Percentiles rank a stretch among this genome's conserved stretches.
phyloP scores from a whole-genome alignment of 495 filamentous ascomycete genomes.

The Penicillium cataractarum region DNA sequence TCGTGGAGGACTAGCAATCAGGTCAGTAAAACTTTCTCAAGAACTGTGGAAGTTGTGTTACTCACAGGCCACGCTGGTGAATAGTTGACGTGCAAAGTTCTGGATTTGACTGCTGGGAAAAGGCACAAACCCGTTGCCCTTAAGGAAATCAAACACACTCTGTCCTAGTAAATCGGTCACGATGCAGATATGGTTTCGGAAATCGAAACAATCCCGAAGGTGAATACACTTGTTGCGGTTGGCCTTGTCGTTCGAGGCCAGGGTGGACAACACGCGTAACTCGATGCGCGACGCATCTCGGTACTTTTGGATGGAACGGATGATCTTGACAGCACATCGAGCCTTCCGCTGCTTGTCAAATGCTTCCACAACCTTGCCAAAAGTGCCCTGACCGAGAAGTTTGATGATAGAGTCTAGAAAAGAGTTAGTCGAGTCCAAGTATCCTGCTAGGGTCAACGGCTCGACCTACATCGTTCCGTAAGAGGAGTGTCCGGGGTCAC shows the following conservation, averaged over 20 bases:
- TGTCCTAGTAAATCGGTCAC: slow-evolving; percentile 95
- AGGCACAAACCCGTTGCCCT: slow-evolving; percentile 90
- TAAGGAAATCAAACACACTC: slow-evolving; percentile 98
- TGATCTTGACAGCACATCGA: slow-evolving; percentile 94
- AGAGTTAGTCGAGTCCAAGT: not conserved
- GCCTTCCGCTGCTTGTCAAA: slow-evolving; percentile 73
- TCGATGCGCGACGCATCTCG: slow-evolving; percentile 97
- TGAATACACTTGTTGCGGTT: slow-evolving; percentile 98
- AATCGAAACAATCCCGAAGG: slow-evolving; percentile 96
- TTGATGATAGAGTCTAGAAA: slow-evolving; percentile 77
- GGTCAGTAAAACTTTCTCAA: slow-evolving; percentile 11
- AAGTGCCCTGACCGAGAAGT: slow-evolving; percentile 93
- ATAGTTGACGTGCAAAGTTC: slow-evolving; percentile 89
- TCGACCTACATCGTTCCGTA: slow-evolving; percentile 82
- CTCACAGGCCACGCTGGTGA: slow-evolving; percentile 98
- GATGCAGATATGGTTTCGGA: slow-evolving; percentile 96
- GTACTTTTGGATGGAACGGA: slow-evolving; percentile 97
- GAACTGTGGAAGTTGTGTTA: slow-evolving; percentile 18
- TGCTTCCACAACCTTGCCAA: slow-evolving; percentile 96
- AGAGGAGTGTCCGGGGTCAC: slow-evolving; percentile 80
- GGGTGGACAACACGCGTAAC: slow-evolving; percentile 85
- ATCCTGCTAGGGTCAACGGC: not conserved
- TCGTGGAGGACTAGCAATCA: slow-evolving; percentile 83
- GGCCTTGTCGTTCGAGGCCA: slow-evolving; percentile 84
- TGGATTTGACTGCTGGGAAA: slow-evolving; percentile 99